Conservation (phyloP, 2,329 filamentous ascomycete species). For the Cordyceps cicadae region DNA sequence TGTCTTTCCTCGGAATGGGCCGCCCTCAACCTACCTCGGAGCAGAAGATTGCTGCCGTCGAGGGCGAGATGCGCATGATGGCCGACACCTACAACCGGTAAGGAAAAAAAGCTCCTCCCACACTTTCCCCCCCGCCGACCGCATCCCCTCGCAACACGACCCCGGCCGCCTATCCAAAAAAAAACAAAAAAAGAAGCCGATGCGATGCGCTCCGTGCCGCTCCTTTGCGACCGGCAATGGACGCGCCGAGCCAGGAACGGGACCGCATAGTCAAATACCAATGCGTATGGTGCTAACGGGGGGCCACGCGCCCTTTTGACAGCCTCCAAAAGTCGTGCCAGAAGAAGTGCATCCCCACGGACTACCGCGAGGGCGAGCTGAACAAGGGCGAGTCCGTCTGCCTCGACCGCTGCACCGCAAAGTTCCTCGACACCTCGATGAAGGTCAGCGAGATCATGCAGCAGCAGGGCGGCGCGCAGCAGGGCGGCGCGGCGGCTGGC, state of each 20-base stretch:
- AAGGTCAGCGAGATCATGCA: constrained; percentile 98
- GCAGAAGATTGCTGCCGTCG: constrained; percentile 93
- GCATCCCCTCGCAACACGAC: not conserved
- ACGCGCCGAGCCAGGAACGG: not conserved
- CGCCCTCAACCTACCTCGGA: constrained; percentile 81
- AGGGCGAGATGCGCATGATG: constrained; percentile 95
- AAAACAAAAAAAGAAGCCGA: not conserved
- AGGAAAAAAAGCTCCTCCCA: constrained; percentile 2
- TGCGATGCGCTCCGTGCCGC: not conserved
- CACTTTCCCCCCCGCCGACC: not conserved
- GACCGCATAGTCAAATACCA: not conserved
- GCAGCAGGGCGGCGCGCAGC: constrained; percentile 65
- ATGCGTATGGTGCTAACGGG: not conserved
- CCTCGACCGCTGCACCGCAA: constrained; percentile 91
- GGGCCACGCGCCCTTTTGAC: not conserved
- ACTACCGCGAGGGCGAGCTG: constrained; percentile 92
- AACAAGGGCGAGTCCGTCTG: constrained; percentile 99
- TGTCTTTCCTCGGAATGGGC: constrained; percentile 42
- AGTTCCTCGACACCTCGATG: constrained; percentile 98
- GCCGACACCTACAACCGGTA: constrained; percentile 98
- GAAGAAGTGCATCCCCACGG: constrained; percentile 83
- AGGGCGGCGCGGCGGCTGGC: constrained; percentile 28
- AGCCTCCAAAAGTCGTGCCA: constrained; percentile 67
- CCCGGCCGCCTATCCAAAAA: not conserved
- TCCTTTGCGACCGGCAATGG: not conserved